Conservation (phyloP, 768 basidiomycete species). For the Fomitopsis pulvina region DNA sequence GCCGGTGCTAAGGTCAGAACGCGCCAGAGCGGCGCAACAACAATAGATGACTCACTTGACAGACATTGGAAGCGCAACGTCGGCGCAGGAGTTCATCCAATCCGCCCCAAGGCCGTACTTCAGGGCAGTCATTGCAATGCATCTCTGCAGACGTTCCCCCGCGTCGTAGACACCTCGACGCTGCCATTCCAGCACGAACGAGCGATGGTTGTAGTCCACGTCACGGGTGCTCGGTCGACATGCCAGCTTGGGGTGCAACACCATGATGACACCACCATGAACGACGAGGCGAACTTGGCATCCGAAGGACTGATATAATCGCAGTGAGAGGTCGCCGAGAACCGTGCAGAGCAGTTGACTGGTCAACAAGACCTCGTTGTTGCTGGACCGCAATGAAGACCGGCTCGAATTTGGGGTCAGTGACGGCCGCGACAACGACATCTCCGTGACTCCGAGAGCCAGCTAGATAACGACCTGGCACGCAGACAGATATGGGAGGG, state of each 20-base stretch:
- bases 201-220: conserved; percentile 60
- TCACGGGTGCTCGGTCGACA: conserved; percentile 50
- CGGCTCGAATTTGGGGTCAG: not conserved
- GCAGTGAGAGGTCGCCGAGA: conserved; percentile 46
- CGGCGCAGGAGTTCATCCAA: conserved; percentile 77
- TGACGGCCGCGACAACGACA: not conserved
- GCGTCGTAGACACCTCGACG: conserved; percentile 45
- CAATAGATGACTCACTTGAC: conserved; percentile 39
- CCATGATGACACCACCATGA: conserved; percentile 72
- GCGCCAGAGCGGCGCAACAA: not conserved
- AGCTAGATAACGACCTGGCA: not conserved
- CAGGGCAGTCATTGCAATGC: conserved; percentile 50
- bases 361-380: conserved; percentile 31
- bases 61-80: conserved; percentile 63
- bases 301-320: conserved; percentile 40
- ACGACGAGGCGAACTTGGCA: conserved; percentile 52
- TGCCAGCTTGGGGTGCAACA: conserved; percentile 46
- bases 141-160: conserved; percentile 44
- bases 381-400: not conserved
- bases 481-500: not conserved
- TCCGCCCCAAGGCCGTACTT: conserved; percentile 48
- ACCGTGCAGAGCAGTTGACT: conserved; percentile 32
- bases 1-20: not conserved
- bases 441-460: not conserved
- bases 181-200: conserved; percentile 51